phyloP scores from a whole-genome alignment of 1,284 basidiomycete genomes.

The Cryptococcus hybrid region DNA sequence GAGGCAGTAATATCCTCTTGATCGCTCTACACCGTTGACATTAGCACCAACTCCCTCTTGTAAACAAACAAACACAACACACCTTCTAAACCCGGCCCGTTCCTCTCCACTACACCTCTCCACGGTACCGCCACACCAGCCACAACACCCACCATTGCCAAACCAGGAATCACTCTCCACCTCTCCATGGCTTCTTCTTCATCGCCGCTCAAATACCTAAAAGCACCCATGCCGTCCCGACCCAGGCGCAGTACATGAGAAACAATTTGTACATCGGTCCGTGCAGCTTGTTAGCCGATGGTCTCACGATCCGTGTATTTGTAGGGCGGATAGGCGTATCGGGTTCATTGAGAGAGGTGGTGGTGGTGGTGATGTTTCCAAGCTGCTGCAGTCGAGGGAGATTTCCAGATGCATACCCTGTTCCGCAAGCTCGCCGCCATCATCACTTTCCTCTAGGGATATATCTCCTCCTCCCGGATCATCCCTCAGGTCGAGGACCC shows the following conservation, averaged over 20 bases:
- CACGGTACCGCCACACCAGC: constrained; percentile 65
- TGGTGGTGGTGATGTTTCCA: not conserved
- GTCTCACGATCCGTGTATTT: constrained; percentile 20
- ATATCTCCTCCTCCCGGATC: constrained; percentile 4
- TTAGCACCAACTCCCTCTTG: not conserved
- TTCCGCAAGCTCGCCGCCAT: not conserved
- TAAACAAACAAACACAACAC: constrained; percentile 35
- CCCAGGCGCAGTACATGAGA: constrained; percentile 60
- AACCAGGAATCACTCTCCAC: constrained; percentile 70
- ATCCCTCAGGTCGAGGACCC: constrained; percentile 56
- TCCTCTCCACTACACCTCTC: constrained; percentile 65
- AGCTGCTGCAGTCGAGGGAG: not conserved
- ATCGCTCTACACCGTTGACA: constrained; percentile 56
- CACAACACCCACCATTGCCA: constrained; percentile 62
- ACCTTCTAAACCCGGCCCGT: constrained; percentile 72
- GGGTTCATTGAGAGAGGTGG: constrained; percentile 7
- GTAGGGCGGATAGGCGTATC: constrained; percentile 39
- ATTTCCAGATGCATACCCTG: not conserved
- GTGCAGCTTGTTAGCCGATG: constrained; percentile 52
- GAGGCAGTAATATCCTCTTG: constrained; percentile 69
- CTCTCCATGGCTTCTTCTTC: constrained; percentile 63
- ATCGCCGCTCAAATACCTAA: constrained; percentile 59
- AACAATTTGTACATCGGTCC: constrained; percentile 67
- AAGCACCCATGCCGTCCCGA: constrained; percentile 62
- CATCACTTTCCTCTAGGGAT: not conserved